A percentile compares a stretch with the other conserved stretches of the same genome.
phyloP scores from a whole-genome alignment of 2,329 filamentous ascomycete species.

The Amphichorda felina region DNA sequence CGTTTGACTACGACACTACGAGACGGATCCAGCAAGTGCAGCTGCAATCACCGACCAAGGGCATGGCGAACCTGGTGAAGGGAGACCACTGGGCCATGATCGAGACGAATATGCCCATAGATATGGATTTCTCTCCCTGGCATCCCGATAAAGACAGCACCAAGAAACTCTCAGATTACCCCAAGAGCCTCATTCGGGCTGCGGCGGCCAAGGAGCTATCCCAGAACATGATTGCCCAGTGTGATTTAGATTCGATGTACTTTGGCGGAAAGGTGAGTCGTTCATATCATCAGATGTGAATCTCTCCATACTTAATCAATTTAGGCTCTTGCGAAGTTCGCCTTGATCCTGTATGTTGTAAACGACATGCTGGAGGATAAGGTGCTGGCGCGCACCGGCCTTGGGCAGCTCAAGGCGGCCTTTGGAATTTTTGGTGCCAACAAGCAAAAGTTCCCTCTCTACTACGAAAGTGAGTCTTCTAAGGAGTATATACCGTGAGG shows the following conservation, averaged over 20 bases:
- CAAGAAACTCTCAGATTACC: constrained; percentile 34
- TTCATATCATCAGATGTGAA: background rate
- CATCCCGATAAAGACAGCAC: constrained; percentile 37
- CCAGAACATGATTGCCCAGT: constrained; percentile 63
- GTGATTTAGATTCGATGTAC: constrained; percentile 79
- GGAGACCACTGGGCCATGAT: constrained; percentile 67
- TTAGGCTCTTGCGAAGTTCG: constrained; percentile 65
- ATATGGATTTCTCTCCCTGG: constrained; percentile 75
- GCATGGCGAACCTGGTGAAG: constrained; percentile 59
- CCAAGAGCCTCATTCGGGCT: constrained; percentile 45
- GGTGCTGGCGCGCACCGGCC: constrained; percentile 41
- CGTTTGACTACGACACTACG: constrained; percentile 49
- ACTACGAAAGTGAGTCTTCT: constrained; percentile 43
- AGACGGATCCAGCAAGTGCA: constrained; percentile 43
- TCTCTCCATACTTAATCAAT: background rate
- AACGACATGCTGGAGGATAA: constrained; percentile 50
- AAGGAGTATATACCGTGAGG: background rate
- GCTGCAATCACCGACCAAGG: constrained; percentile 77
- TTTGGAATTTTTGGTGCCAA: constrained; percentile 58
- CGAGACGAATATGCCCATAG: constrained; percentile 59
- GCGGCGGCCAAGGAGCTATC: constrained; percentile 62
- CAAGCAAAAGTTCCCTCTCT: constrained; percentile 52
- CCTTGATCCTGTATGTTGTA: constrained; percentile 52
- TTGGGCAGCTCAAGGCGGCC: constrained; percentile 51
- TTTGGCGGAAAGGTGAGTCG: constrained; percentile 66